These are phyloP conservation scores for Neurospora terricola DNA, from an alignment of 495 filamentous ascomycete species.

Conservation along the genomic window DNA sequence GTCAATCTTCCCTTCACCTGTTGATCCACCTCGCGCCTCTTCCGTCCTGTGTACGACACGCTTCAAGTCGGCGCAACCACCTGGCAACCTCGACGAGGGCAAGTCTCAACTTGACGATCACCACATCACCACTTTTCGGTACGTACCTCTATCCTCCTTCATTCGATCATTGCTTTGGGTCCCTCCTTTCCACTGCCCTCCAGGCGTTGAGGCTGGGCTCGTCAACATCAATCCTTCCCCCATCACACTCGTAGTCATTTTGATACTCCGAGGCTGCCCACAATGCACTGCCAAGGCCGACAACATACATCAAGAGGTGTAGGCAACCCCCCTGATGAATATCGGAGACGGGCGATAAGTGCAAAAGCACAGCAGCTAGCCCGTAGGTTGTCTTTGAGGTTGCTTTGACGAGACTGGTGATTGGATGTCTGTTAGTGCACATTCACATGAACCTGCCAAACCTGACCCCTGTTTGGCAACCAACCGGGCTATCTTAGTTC, in stretches of 20 bases:
- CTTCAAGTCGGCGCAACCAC: neutral
- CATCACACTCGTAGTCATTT: neutral
- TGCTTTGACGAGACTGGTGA: neutral
- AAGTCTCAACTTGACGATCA: neutral
- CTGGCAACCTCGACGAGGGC: neutral
- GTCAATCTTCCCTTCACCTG: neutral
- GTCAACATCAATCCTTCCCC: neutral
- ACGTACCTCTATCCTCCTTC: neutral
- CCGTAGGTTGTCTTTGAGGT: neutral
- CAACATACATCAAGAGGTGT: neutral
- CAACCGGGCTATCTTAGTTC: neutral
- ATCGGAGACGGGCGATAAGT: neutral
- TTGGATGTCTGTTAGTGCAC: neutral
- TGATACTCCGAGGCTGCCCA: neutral
- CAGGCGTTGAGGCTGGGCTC: neutral
- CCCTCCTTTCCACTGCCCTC: neutral
- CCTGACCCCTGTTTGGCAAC: neutral
- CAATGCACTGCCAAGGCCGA: neutral
- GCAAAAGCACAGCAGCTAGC: neutral
- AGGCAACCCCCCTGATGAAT: neutral
- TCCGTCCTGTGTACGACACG: neutral
- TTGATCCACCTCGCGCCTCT: neutral
- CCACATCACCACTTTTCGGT: neutral
- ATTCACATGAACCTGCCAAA: neutral
- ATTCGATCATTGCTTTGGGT: neutral